Evolutionary conservation across 768 basidiomycete species (phyloP), one percentile per base, ranked within the genome.

Genomic region (Phaffia australis): DNA sequence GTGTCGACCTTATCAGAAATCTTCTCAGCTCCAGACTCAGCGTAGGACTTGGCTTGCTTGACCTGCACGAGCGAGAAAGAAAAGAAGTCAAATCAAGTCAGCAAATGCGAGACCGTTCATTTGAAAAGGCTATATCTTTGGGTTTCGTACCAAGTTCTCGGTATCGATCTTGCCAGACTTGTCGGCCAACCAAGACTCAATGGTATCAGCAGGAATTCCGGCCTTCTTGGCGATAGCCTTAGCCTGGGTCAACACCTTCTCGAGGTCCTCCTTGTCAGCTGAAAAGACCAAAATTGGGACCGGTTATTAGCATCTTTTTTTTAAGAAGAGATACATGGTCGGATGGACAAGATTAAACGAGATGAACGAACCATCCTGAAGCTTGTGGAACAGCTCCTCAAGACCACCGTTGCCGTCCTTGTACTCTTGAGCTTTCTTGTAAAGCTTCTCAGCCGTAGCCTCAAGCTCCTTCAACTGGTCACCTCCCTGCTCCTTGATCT

Each of bases 231-330:
- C 75, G 48, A 73, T 71, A 51, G 70, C 73, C 66, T 75, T 75
- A 66, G 73, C 64, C 69, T 76, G 74, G 64, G 71, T 67, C 71
- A 76, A 61, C 16, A 76, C 60, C 27, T 71, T 69, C 63, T 76
- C 75, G 60, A 76, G 69, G 65, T 76, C 75, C 66, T 71, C 74
- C 35, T 72, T 72, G 27, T 73, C 72, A n/a, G 72, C 74, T 75
- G 66, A 4, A 7, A 56, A 42, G 18, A 6, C 11, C 14, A 32
- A 23, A 11, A 11, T 42, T 42, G 11, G 35, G 35, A 42, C 11
- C 4, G 35, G 11, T 42, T 42, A 11, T 42, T 4, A 42, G 11
- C 35, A 42, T 42, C 11, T 5, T 5, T 42, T 42, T 11, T 42
- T 25, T 25, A n/a, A 42, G 35, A 42, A 5, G 11, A 42, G 11